These are phyloP conservation scores for Puccinia novopanici DNA, from an alignment of 1,284 basidiomycete genomes.

Conservation along the genomic window DNA sequence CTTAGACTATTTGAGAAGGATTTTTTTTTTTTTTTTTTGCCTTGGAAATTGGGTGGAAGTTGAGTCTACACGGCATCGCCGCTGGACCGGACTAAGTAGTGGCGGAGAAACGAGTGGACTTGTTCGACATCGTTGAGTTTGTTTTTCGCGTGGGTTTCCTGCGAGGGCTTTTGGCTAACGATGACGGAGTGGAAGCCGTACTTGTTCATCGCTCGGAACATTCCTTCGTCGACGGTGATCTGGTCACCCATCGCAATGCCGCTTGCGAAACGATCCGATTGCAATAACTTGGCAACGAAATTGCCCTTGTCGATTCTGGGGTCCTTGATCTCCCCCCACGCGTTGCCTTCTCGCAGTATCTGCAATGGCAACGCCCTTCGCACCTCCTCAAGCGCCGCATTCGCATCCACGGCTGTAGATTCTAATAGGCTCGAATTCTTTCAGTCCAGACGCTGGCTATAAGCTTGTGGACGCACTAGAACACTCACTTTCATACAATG, in stretches of 20 bases:
- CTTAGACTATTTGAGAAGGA: no score
- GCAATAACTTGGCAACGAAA: not conserved
- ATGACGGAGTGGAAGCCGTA: not conserved
- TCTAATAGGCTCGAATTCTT: not conserved
- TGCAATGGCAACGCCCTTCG: no score
- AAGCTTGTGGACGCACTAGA: not conserved
- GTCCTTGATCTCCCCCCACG: not conserved
- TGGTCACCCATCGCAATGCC: conserved; percentile 6
- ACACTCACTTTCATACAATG: not conserved
- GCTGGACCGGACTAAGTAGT: no score
- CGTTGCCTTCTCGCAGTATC: not conserved
- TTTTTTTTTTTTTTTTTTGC: no score
- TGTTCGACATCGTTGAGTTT: not conserved
- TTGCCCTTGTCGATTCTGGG: not conserved
- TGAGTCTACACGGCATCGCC: no score
- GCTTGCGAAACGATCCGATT: not conserved
- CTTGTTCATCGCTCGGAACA: not conserved
- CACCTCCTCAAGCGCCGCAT: no score
- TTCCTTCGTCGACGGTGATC: not conserved
- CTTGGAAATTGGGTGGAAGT: no score
- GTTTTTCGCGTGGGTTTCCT: not conserved
- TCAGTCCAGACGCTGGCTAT: not conserved
- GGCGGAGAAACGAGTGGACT: not conserved
- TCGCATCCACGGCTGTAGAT: no score
- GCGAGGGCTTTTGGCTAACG: not conserved